Percentiles rank a stretch among this genome's conserved stretches.
These are phyloP conservation scores for Nicotiana undulata DNA, from an alignment of 257 asterid genomes.

Conservation along the genomic window DNA sequence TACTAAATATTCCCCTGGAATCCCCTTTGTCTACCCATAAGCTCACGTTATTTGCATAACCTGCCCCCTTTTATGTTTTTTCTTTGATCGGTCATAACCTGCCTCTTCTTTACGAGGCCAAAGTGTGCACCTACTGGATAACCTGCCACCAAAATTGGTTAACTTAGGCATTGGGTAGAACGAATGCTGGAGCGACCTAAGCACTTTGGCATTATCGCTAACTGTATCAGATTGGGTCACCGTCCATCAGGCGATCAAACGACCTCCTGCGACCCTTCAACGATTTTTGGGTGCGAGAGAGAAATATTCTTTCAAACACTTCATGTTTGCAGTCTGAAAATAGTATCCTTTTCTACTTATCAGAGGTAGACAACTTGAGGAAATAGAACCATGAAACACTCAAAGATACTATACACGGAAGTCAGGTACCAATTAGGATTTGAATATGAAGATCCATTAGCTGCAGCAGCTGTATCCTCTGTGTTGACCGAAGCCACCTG, in stretches of 20 bases:
- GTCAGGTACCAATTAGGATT: background rate
- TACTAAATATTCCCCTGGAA: background rate
- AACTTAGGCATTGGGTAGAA: background rate
- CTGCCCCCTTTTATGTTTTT: background rate
- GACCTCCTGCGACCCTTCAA: background rate
- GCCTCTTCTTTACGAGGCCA: too few species aligned
- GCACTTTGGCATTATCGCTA: background rate
- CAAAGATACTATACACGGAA: background rate
- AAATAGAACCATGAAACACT: background rate
- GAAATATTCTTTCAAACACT: background rate
- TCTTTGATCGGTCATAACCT: background rate
- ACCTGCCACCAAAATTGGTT: background rate
- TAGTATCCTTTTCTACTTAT: background rate
- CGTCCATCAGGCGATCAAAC: background rate
- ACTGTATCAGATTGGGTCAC: background rate
- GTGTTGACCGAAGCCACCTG: conserved; percentile 13
- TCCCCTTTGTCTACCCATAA: background rate
- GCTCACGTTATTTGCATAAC: background rate
- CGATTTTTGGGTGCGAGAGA: background rate
- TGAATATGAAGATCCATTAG: conserved; percentile 7
- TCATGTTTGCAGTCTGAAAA: background rate
- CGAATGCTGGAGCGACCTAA: background rate
- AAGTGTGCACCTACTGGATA: background rate
- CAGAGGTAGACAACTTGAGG: background rate
- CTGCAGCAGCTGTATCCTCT: conserved; percentile 17